These are phyloP conservation scores for Talaromyces sp. DNA, from an alignment of 2,329 filamentous ascomycete genomes.

Conservation along the genomic window DNA sequence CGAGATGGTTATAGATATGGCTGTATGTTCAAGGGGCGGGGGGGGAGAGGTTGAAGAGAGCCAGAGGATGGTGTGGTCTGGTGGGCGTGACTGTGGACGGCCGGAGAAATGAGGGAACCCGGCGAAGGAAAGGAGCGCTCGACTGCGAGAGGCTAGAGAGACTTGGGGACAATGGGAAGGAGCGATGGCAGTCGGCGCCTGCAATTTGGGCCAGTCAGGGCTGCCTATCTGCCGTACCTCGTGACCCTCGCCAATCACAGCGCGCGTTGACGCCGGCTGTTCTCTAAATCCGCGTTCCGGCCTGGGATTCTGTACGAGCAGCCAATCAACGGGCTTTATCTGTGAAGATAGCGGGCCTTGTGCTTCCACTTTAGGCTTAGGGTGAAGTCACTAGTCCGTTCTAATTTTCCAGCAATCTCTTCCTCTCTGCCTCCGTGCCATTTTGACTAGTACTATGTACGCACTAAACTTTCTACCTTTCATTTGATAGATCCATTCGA, in stretches of 20 bases:
- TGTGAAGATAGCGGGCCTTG: neutral
- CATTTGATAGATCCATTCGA: neutral
- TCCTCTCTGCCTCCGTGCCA: neutral
- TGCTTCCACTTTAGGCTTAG: neutral
- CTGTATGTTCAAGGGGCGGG: neutral
- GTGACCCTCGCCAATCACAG: neutral
- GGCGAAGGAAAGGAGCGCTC: neutral
- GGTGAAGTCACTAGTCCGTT: neutral
- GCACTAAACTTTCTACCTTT: too few relatives aligned
- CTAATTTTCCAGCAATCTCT: neutral
- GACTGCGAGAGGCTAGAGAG: neutral
- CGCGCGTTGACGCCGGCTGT: neutral
- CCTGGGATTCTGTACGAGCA: neutral
- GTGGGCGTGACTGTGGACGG: neutral
- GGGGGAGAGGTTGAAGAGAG: neutral
- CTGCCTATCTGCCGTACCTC: neutral
- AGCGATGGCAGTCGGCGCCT: neutral
- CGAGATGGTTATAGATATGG: neutral
- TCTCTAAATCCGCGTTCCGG: conserved; percentile 6
- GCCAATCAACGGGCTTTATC: neutral
- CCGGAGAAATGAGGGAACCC: conserved; percentile 9
- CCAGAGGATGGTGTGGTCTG: neutral
- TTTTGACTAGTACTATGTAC: too few relatives aligned
- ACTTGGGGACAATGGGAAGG: neutral
- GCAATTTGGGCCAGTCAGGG: neutral